Conservation (phyloP, 179 eudicot genomes). For the Carnegiea gigantea region DNA sequence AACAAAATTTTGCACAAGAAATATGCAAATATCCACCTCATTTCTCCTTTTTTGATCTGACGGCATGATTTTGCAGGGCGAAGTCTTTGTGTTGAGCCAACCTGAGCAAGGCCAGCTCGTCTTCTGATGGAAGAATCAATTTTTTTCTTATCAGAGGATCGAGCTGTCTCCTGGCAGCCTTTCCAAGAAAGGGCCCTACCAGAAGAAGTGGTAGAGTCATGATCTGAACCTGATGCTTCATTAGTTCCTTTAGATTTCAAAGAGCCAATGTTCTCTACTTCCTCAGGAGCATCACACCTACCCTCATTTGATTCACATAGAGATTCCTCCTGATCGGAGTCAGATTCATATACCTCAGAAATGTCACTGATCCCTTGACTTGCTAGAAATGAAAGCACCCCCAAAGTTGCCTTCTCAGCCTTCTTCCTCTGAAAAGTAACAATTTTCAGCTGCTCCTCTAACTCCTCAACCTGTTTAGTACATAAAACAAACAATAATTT, state of each 20-base stretch:
- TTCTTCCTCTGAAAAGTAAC: constrained; percentile 72
- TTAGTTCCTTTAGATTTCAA: constrained; percentile 27
- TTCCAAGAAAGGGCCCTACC: constrained; percentile 82
- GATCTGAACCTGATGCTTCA: constrained; percentile 56
- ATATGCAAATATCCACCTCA: constrained; percentile 43
- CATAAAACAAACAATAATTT: constrained; percentile 5
- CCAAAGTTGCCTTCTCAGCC: constrained; percentile 79
- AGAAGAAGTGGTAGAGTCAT: constrained; percentile 55
- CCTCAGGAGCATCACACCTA: constrained; percentile 26
- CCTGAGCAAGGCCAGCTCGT: constrained; percentile 39
- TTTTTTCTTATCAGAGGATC: constrained; percentile 43
- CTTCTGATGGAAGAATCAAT: constrained; percentile 44
- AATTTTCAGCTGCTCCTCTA: constrained; percentile 74
- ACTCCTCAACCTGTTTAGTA: constrained; percentile 55
- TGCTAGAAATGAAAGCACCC: constrained; percentile 66
- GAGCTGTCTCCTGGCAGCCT: constrained; percentile 50
- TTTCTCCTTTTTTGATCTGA: constrained; percentile 55
- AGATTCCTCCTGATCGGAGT: constrained; percentile 56
- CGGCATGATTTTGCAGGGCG: constrained; percentile 80
- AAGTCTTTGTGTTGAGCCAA: constrained; percentile 48
- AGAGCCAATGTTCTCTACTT: constrained; percentile 30
- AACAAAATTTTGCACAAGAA: background rate
- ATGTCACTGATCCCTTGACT: constrained; percentile 55
- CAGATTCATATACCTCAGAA: constrained; percentile 62
- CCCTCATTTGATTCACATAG: constrained; percentile 40